These are phyloP conservation scores for Oidium heveae DNA, from an alignment of 2,329 filamentous ascomycete genomes.

Conservation along the genomic window DNA sequence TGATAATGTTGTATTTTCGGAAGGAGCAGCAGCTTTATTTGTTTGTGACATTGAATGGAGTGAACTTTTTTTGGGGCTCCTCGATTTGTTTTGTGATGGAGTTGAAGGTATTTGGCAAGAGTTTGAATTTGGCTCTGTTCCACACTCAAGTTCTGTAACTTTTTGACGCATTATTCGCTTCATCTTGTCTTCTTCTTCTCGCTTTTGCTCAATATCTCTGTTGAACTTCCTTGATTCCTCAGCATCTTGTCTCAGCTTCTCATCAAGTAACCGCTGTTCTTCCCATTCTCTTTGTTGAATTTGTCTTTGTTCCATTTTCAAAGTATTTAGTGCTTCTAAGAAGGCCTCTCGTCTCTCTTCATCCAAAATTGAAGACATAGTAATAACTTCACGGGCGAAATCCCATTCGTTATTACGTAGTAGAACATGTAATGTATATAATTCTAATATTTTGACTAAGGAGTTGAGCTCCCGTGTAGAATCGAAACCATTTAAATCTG, in stretches of 20 bases:
- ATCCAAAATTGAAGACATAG: conserved; percentile 62
- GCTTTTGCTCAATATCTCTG: conserved; percentile 30
- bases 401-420: conserved; percentile 89
- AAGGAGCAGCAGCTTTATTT: conserved; percentile 5
- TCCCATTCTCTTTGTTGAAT: conserved; percentile 30
- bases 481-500: conserved; percentile 34
- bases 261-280: conserved; percentile 29
- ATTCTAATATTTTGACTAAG: conserved; percentile 73
- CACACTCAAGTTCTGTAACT: conserved; percentile 40
- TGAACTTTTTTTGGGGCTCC: conserved; percentile 14
- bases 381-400: conserved; percentile 78
- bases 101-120: conserved; percentile 3
- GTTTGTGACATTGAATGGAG: conserved; percentile 4
- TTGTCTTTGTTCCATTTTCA: conserved; percentile 62
- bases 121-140: conserved; percentile 28
- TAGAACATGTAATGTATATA: conserved; percentile 90
- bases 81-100: conserved; percentile 6
- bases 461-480: conserved; percentile 67
- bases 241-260: conserved; percentile 27
- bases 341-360: conserved; percentile 82
- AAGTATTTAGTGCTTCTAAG: conserved; percentile 55
- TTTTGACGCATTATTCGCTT: conserved; percentile 26
- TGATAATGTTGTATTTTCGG: conserved; percentile 7
- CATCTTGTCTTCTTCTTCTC: conserved; percentile 23
- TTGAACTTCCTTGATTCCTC: conserved; percentile 27